Base-by-base conservation (phyloP, 495 filamentous ascomycete species). In the Schizothecium vesticola region DNA sequence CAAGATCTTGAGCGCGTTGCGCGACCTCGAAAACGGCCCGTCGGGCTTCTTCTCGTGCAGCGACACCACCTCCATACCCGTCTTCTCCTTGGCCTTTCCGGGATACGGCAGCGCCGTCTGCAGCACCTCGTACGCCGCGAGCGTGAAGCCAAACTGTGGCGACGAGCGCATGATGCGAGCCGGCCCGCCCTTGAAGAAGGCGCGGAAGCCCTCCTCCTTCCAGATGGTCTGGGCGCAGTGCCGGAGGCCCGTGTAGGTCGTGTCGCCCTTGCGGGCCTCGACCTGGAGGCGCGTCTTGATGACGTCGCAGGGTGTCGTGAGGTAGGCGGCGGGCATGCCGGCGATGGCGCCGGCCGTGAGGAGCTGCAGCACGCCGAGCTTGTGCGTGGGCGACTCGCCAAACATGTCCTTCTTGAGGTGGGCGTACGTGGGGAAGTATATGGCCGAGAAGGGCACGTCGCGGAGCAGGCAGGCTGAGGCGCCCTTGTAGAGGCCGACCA, bases 241-340 rank as follows among this genome's bases (percentile, higher is more conserved):
- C 56, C 93, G 86, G n/a, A 99, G 83, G 28, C 89, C 88, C 22
- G 86, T 92, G 83, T 99, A 99, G 43, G 82, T 81, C 12, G 89
- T 88, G 69, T 99, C 96, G 62, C 95, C 95, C 81, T 97, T 97
- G 65, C 95, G 89, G 10, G 95, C 94, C 77, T 99, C 95, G 66
- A 99, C 95, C 75, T 99, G 95, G 66, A 99, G 83, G 76, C 95
- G 91, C 9, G 95, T 99, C 84, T 99, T 99, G 88, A 99, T 97
- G 69, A 99, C 95, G 76, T 99, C 95, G 81, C 91, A 97, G 4
- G 95, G 95, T 3, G 95, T 99, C 24, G 95, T 99, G 66, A 99
- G 84, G 80, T 99, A 99, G 7, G 95, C 95, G 2, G 95, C 94
- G 16, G 95, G 95, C 96, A 99, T 99, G 82, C 95, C 95, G 61